Percentiles rank a stretch among this genome's conserved stretches.
These are phyloP conservation scores for Phytopythium vexans DNA, from an alignment of 352 stramenopile species.

Conservation along the genomic window DNA sequence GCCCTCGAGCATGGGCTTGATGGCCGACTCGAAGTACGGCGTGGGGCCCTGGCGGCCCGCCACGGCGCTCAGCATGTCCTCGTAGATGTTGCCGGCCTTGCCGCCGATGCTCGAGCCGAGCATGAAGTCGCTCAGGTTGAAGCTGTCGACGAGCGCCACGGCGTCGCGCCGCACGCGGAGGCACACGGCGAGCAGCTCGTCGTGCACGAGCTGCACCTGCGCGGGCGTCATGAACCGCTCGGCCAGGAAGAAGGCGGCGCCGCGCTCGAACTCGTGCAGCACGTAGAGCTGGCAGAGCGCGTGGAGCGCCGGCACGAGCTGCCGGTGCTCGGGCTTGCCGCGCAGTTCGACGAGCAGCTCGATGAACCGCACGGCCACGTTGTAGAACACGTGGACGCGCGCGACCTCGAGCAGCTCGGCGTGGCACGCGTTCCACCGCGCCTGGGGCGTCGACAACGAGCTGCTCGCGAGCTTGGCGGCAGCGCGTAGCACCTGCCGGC, in stretches of 20 bases:
- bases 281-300: conserved; percentile 76
- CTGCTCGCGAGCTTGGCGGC: conserved; percentile 28
- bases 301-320: conserved; percentile 49
- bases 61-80: conserved; percentile 48
- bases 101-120: conserved; percentile 67
- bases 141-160: conserved; percentile 69
- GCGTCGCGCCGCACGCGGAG: conserved; percentile 47
- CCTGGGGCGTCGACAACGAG: conserved; percentile 18
- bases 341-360: conserved; percentile 47
- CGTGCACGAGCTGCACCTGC: conserved; percentile 50
- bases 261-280: conserved; percentile 62
- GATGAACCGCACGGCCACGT: conserved; percentile 57
- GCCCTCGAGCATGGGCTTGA: conserved; percentile 65
- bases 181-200: conserved; percentile 39
- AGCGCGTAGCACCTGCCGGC: conserved; percentile 36
- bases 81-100: conserved; percentile 72
- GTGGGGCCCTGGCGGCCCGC: conserved; percentile 31
- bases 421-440: conserved; percentile 67
- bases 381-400: conserved; percentile 76
- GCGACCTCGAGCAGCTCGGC: conserved; percentile 71
- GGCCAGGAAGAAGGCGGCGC: conserved; percentile 52
- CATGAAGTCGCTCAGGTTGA: conserved; percentile 68
- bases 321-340: conserved; percentile 3
- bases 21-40: conserved; percentile 50
- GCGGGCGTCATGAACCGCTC: conserved; percentile 50